phyloP scores from a whole-genome alignment of 73 alveolate species.

The Paramecium pentaurelia region DNA sequence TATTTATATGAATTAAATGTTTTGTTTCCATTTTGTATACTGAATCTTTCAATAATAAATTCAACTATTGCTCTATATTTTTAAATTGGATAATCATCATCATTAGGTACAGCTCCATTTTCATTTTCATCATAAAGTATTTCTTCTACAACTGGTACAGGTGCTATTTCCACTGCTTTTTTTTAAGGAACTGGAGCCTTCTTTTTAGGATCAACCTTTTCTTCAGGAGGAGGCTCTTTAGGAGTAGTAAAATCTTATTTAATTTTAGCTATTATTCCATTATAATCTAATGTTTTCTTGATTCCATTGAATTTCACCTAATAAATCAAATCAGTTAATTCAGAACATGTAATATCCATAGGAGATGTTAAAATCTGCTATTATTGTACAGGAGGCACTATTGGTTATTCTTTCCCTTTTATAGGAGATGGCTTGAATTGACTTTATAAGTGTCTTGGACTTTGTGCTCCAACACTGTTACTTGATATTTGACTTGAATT shows the following conservation, averaged over 20 bases:
- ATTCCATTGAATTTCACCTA: constrained; percentile 39
- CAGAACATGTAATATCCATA: constrained; percentile 7
- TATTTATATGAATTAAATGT: constrained; percentile 15
- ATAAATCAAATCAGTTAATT: constrained; percentile 30
- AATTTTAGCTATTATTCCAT: constrained; percentile 50
- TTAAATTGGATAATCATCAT: constrained; percentile 15
- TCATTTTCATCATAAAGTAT: background rate
- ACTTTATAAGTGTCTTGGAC: constrained; percentile 6
- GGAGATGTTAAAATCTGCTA: background rate
- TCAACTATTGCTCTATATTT: constrained; percentile 40
- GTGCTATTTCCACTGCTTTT: constrained; percentile 16
- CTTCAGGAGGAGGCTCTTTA: constrained; percentile 42
- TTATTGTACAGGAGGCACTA: background rate
- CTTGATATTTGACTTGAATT: background rate
- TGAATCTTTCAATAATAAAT: background rate
- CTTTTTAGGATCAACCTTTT: constrained; percentile 42
- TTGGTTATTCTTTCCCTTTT: background rate
- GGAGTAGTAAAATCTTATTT: constrained; percentile 21
- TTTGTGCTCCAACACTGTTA: background rate
- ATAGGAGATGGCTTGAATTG: constrained; percentile 3
- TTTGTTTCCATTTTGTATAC: constrained; percentile 22
- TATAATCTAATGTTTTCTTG: constrained; percentile 29
- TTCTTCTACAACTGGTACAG: constrained; percentile 42
- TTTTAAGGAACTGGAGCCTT: constrained; percentile 29
- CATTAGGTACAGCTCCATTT: background rate